These are phyloP conservation scores for Diaporthe sp. DNA, from an alignment of 2,329 filamentous ascomycete genomes.

Conservation along the genomic window DNA sequence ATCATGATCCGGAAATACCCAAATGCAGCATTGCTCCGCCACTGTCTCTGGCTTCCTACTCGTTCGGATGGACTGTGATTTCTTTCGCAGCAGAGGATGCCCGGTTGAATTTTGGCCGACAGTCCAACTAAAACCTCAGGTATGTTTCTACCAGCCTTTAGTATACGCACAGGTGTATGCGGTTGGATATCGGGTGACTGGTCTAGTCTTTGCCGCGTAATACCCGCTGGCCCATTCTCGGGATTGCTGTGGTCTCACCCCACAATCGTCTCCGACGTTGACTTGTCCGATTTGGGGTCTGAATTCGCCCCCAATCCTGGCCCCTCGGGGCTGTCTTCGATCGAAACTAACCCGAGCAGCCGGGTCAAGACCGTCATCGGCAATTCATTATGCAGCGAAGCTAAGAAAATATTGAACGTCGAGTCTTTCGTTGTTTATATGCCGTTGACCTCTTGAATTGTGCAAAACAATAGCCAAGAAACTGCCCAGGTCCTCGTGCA, in stretches of 20 bases:
- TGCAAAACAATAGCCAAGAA: not conserved
- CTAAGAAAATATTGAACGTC: not conserved
- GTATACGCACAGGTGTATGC: not conserved
- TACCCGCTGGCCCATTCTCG: not conserved
- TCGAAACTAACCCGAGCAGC: conserved; percentile 15
- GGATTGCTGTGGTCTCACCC: conserved; percentile 22
- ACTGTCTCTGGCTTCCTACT: not conserved
- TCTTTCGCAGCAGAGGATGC: too few species aligned
- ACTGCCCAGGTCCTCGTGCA: not conserved
- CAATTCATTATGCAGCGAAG: not conserved
- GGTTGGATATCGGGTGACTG: not conserved
- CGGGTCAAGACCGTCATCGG: conserved; percentile 16
- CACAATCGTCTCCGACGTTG: conserved; percentile 30
- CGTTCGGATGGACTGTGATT: not conserved
- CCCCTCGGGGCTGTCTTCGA: conserved; percentile 1
- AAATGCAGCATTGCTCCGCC: not conserved
- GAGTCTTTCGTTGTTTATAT: not conserved
- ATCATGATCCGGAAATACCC: not conserved
- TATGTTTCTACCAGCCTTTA: not conserved
- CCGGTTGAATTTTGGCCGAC: not conserved
- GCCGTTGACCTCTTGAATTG: not conserved
- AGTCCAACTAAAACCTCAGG: not conserved
- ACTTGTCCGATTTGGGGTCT: conserved; percentile 1
- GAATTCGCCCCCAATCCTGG: not conserved
- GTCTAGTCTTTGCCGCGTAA: not conserved